Conservation (phyloP, 352 stramenopile genomes). For the Peronospora belbahrii region DNA sequence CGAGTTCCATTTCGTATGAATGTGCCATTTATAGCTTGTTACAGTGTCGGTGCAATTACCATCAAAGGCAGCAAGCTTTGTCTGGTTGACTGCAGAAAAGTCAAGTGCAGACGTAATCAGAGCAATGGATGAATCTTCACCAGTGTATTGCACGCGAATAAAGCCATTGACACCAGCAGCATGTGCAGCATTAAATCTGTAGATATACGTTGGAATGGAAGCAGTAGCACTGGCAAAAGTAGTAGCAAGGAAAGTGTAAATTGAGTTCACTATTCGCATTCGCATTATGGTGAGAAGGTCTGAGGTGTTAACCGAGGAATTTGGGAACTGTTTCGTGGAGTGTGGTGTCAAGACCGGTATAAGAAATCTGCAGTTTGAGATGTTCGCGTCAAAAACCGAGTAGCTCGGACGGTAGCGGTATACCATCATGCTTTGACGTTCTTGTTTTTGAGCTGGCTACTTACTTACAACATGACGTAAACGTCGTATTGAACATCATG, state of each 20-base stretch:
- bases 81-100: slow-evolving; percentile 29
- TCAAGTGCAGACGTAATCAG: slow-evolving; percentile 36
- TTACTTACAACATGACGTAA: no score
- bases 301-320: no score
- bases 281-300: slow-evolving; percentile 8
- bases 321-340: no score
- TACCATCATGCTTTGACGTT: no score
- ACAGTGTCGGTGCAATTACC: slow-evolving; percentile 33
- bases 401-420: no score
- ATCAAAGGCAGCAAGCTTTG: slow-evolving; percentile 22
- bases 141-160: slow-evolving; percentile 33
- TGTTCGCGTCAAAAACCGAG: no score
- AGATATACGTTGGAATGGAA: slow-evolving; percentile 22
- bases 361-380: no score
- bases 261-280: not conserved
- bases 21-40: slow-evolving; percentile 48
- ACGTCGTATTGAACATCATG: no score
- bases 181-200: slow-evolving; percentile 31
- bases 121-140: slow-evolving; percentile 16
- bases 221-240: slow-evolving; percentile 4
- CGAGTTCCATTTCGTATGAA: slow-evolving; percentile 43
- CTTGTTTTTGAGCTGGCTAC: no score
- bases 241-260: slow-evolving; percentile 9
- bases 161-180: slow-evolving; percentile 30
- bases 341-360: no score